Percentiles rank a stretch among this genome's conserved stretches.
Evolutionary conservation across 2,329 filamentous ascomycete species (phyloP).

Genomic region (Clarireedia sp.): DNA sequence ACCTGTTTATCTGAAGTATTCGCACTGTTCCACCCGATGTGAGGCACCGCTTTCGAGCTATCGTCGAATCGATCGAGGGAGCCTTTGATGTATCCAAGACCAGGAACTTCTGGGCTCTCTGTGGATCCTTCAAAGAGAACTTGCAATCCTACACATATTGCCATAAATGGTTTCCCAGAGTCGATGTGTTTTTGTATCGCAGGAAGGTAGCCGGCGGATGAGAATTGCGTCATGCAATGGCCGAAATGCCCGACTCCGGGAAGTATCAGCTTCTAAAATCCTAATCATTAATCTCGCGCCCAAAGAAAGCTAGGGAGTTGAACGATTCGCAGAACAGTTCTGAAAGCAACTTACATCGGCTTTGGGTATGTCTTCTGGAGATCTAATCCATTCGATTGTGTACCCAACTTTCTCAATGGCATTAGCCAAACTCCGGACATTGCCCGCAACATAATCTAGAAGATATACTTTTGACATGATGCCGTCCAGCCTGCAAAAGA

Average conservation of each 20-base stretch:
- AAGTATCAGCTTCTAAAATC: conserved; percentile 73
- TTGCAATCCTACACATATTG: conserved; percentile 91
- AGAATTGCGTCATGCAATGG: conserved; percentile 82
- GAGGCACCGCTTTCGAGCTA: conserved; percentile 79
- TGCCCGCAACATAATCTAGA: conserved; percentile 87
- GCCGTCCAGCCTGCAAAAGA: too few species aligned
- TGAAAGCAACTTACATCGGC: conserved; percentile 59
- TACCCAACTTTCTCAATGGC: conserved; percentile 95
- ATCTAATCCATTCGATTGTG: conserved; percentile 82
- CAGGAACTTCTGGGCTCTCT: conserved; percentile 64
- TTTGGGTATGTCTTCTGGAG: conserved; percentile 72
- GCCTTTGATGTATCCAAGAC: conserved; percentile 67
- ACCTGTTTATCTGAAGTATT: conserved; percentile 54
- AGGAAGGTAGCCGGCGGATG: conserved; percentile 72
- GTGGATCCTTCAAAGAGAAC: conserved; percentile 80
- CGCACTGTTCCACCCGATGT: conserved; percentile 98
- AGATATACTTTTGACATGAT: conserved; percentile 72
- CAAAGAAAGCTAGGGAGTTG: too few species aligned
- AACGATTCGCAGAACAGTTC: too few species aligned
- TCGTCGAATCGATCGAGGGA: conserved; percentile 70
- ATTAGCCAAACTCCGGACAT: conserved; percentile 92
- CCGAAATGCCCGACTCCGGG: conserved; percentile 97
- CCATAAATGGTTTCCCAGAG: conserved; percentile 95
- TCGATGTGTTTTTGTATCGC: conserved; percentile 77
- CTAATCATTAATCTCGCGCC: background rate